Percentiles rank a stretch among this genome's conserved stretches.
phyloP scores from a whole-genome alignment of 2,329 filamentous ascomycete species.

The Exutisphaerella laricina region DNA sequence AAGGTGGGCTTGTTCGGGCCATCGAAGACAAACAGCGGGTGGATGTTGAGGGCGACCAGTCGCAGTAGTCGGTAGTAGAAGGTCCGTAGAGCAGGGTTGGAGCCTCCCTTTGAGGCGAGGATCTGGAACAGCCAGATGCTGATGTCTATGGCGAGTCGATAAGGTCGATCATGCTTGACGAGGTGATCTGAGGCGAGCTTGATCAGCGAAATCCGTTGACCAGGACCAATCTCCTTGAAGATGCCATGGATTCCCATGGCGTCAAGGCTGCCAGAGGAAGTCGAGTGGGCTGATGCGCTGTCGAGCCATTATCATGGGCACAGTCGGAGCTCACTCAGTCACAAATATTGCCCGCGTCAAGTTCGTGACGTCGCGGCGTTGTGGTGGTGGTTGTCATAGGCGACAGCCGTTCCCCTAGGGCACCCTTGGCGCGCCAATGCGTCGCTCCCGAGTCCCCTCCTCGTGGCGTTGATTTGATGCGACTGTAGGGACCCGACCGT shows the following conservation, averaged over 20 bases:
- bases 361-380: too few relatives aligned
- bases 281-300: neutral
- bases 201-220: conserved; percentile 71
- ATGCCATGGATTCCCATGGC: conserved; percentile 50
- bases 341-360: too few relatives aligned
- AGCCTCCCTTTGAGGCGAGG: conserved; percentile 76
- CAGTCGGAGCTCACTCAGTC: too few relatives aligned
- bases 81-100: conserved; percentile 83
- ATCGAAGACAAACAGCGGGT: conserved; percentile 87
- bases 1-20: conserved; percentile 77
- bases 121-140: conserved; percentile 97
- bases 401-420: neutral
- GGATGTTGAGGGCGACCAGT: conserved; percentile 69
- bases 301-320: conserved; percentile 4
- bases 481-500: too few relatives aligned
- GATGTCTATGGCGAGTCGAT: conserved; percentile 87
- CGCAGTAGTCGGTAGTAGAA: conserved; percentile 86
- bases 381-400: conserved; percentile 8
- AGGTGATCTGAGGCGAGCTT: conserved; percentile 77
- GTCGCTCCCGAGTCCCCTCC: neutral
- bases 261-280: conserved; percentile 1
- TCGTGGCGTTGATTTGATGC: too few relatives aligned
- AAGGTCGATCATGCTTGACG: conserved; percentile 61
- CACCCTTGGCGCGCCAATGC: too few relatives aligned
- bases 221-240: conserved; percentile 80